Evolutionary conservation across 345 rosid genomes (phyloP), one percentile per base, ranked within the genome.

Genomic region (Hirschfeldia incana): DNA sequence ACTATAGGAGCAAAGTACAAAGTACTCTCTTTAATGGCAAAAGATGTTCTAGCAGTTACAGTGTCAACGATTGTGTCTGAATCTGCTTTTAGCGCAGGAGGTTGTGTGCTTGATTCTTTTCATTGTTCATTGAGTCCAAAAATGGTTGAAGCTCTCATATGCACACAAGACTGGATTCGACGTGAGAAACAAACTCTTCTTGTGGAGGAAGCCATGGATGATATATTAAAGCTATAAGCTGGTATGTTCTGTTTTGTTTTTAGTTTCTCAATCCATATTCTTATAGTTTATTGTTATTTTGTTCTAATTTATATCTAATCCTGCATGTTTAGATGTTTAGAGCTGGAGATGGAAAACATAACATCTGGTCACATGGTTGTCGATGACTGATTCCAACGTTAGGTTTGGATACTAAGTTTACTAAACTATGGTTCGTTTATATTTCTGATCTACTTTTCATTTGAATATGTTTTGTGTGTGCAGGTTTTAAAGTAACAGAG

Each of bases 91-190:
- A 44, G 17, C 27, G 21, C 12, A 1, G 10, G 36, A 27, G 21
- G 36, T 27, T 15, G 71, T 27, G 72, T 28, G 13, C 28, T 28
- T 49, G 61, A 49, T 69, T 13, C n/a, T 49, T 69, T 29, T 8
- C 2, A 8, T 13, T 49, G 61, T 30, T 69, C 72, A 69, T 16
- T 69, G 1, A n/a, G 1, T 49, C 39, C 13, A 2, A 3, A 1
- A 13, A 6, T 69, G 28, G 61, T 49, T 15, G 72, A 69, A 69
- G 39, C 58, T 67, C 71, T 67, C 11, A 67, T 44, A 3, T 67
- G 21, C 58, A 67, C 29, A 26, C 58, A 37, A 29, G 72, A 29
- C 4, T 69, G 39, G 39, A 51, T 69, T 30, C 44, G 39, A 36
- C 39, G 39, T 36, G 2, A 36, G 10, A 36, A 51, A 30, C 44